Evolutionary conservation across 1,139 yeast species (phyloP).

Genomic region (Saccharomyces hybrid): DNA sequence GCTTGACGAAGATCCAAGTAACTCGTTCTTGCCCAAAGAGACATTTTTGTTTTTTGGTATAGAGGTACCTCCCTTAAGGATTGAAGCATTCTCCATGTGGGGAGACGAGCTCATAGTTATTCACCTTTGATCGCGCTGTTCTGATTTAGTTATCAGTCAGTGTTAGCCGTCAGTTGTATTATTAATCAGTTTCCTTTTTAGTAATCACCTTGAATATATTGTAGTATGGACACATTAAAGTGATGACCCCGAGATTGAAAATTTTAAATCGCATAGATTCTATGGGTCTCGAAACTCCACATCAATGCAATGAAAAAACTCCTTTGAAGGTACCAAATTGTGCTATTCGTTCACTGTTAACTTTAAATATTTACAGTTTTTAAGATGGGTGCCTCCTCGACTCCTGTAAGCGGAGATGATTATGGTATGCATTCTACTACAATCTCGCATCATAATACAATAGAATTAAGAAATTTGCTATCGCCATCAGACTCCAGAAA

Average conservation of each 20-base stretch:
- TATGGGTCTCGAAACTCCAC: background rate
- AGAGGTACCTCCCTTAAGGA: background rate
- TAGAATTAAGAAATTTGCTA: background rate
- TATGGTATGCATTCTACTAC: background rate
- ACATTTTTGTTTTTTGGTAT: conserved; percentile 9
- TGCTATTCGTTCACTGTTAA: too few relatives aligned
- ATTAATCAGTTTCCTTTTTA: background rate
- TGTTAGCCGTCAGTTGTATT: background rate
- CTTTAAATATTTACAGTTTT: background rate
- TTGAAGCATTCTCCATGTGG: background rate
- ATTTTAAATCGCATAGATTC: background rate
- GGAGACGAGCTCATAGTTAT: background rate
- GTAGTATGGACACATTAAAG: background rate
- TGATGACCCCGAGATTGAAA: background rate
- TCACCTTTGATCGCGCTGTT: background rate
- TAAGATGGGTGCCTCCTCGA: background rate
- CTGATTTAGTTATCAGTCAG: background rate
- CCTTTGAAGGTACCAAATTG: background rate
- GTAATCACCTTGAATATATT: background rate
- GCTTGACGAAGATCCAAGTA: conserved; percentile 9
- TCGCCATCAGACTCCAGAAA: background rate
- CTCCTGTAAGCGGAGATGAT: background rate
- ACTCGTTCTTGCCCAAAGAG: conserved; percentile 8
- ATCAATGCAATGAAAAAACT: background rate
- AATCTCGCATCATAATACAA: background rate